Base-by-base conservation (phyloP, 2,329 filamentous ascomycete species). In the Pseudocercospora vitis region DNA sequence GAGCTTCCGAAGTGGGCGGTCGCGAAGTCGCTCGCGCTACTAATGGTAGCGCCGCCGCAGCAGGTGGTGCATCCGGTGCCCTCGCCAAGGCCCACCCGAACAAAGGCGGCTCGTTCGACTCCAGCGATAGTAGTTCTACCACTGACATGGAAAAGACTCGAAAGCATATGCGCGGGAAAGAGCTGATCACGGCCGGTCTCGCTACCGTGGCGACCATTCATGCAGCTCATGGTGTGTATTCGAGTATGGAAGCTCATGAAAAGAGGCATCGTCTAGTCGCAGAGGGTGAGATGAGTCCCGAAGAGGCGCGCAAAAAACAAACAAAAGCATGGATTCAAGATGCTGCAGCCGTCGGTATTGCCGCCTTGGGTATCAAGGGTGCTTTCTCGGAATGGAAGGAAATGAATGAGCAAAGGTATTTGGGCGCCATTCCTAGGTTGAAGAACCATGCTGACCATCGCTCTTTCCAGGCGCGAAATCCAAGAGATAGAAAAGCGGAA, bases 151-250 rank as follows among this genome's bases (percentile, higher is more conserved):
- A 85, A 66, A 76, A 79, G 61, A 73, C 76, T 65, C 75, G 78
- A 50, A 86, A 84, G 71, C 85, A 86, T 67, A 78, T 85, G 74
- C 78, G 78, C 74, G 80, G 82, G 70, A 85, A 86, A 71, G 81
- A 86, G 75, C 70, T 86, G 65, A 68, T 87, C 59, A 86, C 83
- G 60, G 81, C 83, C 50, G 83, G 84, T 58, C 73, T 87, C 54
- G 84, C 85, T 50, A 84, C 82, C 53, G 79, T 87, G 55, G 85
- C 85, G 31, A 87, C 84, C 23, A 85, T 87, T 58, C 84, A 87
- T 71, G 84, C 84, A 19, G 84, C 82, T 11, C 83, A 87, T 67
- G 80, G 78, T 57, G 76, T 87, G 50, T 84, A 85, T 70, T 76
- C 79, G 58, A 81, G 79, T 63, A 79, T 86, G 73, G 81, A 84